Conservation (phyloP, 2,329 filamentous ascomycete genomes). For the Botrytis squamosa region DNA sequence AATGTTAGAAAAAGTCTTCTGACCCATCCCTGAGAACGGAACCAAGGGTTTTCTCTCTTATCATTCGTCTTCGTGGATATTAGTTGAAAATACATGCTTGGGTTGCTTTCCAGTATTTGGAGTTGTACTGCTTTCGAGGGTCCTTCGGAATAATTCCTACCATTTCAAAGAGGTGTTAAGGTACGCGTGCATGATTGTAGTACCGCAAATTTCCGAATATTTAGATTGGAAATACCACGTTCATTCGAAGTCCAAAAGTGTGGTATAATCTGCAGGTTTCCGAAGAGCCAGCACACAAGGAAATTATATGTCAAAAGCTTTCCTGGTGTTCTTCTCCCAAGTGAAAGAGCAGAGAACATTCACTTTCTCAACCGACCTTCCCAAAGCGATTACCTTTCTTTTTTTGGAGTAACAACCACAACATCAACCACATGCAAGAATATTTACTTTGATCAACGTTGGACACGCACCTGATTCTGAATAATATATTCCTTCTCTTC, state of each 20-base stretch:
- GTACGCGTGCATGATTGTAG: not conserved
- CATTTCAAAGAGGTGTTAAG: not conserved
- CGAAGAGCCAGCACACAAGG: conserved; percentile 21
- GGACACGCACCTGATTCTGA: not conserved
- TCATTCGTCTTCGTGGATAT: conserved; percentile 7
- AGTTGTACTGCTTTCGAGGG: conserved; percentile 9
- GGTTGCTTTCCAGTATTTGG: not conserved
- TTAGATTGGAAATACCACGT: conserved; percentile 14
- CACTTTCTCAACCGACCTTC: conserved; percentile 3
- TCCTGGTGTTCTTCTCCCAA: not conserved
- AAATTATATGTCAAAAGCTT: not conserved
- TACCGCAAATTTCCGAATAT: conserved; percentile 13
- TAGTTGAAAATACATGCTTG: not conserved
- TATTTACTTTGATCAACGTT: conserved; percentile 7
- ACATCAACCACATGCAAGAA: conserved; percentile 7
- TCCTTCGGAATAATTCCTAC: not conserved
- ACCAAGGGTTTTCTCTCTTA: not conserved
- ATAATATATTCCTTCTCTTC: not conserved
- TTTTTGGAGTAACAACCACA: conserved; percentile 8
- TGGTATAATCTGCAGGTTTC: conserved; percentile 22
- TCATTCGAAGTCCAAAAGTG: not conserved
- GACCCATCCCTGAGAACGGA: not conserved
- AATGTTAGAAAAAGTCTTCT: conserved; percentile 10
- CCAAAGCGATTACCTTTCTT: not conserved
- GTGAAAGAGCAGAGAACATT: conserved; percentile 8